Conservation (phyloP, 257 asterid genomes). For the Cordia subcordata region DNA sequence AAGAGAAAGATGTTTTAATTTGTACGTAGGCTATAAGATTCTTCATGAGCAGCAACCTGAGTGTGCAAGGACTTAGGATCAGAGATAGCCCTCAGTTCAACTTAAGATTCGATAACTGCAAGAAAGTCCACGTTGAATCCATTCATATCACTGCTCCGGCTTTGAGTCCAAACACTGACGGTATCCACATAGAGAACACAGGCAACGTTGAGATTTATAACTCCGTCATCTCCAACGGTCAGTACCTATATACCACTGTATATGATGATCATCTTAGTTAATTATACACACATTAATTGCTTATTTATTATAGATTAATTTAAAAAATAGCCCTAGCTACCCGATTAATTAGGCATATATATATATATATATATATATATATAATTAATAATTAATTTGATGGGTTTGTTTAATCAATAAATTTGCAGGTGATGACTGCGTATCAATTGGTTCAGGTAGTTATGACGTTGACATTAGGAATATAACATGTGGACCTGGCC, state of each 20-base stretch:
- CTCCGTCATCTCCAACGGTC: constrained; percentile 48
- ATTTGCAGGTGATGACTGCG: constrained; percentile 55
- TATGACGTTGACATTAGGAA: constrained; percentile 52
- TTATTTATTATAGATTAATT: too few species aligned
- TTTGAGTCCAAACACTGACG: constrained; percentile 62
- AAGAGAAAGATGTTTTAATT: too few species aligned
- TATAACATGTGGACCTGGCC: constrained; percentile 64
- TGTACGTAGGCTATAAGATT: constrained; percentile 51
- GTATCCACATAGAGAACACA: constrained; percentile 59
- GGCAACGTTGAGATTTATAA: constrained; percentile 44
- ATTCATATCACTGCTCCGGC: constrained; percentile 48
- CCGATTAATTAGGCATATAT: too few species aligned
- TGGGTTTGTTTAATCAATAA: too few species aligned
- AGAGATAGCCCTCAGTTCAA: constrained; percentile 59
- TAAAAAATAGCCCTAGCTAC: too few species aligned
- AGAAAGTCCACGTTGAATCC: constrained; percentile 44
- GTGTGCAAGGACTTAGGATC: constrained; percentile 43
- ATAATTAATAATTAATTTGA: too few species aligned
- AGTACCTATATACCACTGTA: not conserved
- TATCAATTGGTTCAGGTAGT: constrained; percentile 66
- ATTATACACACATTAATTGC: too few species aligned
- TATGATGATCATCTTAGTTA: too few species aligned
- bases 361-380: too few species aligned
- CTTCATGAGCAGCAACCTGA: constrained; percentile 60
- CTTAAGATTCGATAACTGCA: constrained; percentile 55